Percentiles rank a stretch among this genome's conserved stretches.
phyloP scores from a whole-genome alignment of 192 early-diverging fungal species.

The Mortierella hygrophila region DNA sequence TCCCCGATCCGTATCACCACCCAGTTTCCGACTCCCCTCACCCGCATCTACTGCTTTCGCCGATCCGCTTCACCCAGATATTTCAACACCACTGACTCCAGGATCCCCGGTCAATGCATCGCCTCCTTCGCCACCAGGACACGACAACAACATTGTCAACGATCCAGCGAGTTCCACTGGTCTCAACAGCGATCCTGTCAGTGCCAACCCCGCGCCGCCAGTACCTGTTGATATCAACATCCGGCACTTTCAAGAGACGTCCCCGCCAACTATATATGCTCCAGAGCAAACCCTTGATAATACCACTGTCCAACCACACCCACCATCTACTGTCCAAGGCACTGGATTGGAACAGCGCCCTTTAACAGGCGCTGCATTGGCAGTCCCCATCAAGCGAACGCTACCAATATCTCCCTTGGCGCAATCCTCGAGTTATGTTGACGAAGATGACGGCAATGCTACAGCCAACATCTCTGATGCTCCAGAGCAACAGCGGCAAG shows the following conservation, averaged over 20 bases:
- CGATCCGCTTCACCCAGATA: conserved; percentile 8
- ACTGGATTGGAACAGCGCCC: not conserved
- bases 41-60: not conserved
- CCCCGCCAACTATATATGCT: not conserved
- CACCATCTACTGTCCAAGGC: not conserved
- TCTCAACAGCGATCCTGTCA: not conserved
- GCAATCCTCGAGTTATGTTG: not conserved
- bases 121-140: not conserved
- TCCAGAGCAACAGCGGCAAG: not conserved
- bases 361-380: no score
- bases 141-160: not conserved
- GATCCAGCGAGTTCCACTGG: not conserved
- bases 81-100: conserved; percentile 3
- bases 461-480: not conserved
- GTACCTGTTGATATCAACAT: not conserved
- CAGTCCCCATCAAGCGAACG: conserved; percentile 13
- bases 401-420: conserved; percentile 48
- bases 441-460: conserved; percentile 5
- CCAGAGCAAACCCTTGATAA: not conserved
- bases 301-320: not conserved
- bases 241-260: not conserved
- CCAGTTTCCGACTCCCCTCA: conserved; percentile 9
- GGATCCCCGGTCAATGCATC: conserved; percentile 1
- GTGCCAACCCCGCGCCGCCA: not conserved
- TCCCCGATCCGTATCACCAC: not conserved